phyloP scores from a whole-genome alignment of 73 alveolate species.

The Paramecium sonneborni region DNA sequence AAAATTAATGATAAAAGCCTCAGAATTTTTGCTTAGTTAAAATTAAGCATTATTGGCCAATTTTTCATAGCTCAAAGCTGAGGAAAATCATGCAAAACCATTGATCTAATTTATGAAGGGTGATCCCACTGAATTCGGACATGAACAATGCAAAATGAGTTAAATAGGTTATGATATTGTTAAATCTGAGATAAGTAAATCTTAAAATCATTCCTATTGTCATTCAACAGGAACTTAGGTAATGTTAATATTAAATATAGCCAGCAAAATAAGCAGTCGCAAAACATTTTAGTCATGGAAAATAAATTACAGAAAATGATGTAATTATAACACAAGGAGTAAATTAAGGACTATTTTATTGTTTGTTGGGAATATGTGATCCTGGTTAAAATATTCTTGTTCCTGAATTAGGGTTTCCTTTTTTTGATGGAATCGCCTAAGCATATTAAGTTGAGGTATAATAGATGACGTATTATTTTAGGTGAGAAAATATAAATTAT shows the following conservation, averaged over 20 bases:
- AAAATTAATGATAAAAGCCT: slow-evolving; percentile 62
- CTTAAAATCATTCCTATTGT: slow-evolving; percentile 38
- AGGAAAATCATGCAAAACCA: background rate
- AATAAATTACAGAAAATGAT: slow-evolving; percentile 70
- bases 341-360: slow-evolving; percentile 76
- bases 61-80: slow-evolving; percentile 12
- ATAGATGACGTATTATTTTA: slow-evolving; percentile 66
- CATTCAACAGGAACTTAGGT: slow-evolving; percentile 59
- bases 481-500: slow-evolving; percentile 72
- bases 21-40: slow-evolving; percentile 41
- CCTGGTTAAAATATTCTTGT: slow-evolving; percentile 85
- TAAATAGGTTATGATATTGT: slow-evolving; percentile 43
- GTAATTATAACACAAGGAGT: slow-evolving; percentile 82
- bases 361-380: slow-evolving; percentile 74
- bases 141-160: slow-evolving; percentile 44
- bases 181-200: background rate
- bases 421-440: slow-evolving; percentile 44
- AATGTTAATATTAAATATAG: background rate
- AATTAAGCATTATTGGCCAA: slow-evolving; percentile 38
- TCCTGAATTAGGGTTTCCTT: slow-evolving; percentile 89
- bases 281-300: slow-evolving; percentile 20
- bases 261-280: slow-evolving; percentile 63
- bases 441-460: slow-evolving; percentile 52
- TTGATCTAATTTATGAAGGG: slow-evolving; percentile 56
- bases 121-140: slow-evolving; percentile 65